Evolutionary conservation across 495 filamentous ascomycete genomes (phyloP), one percentile per base, ranked within the genome.

Genomic region (Penicillium psychrofluorescens): DNA sequence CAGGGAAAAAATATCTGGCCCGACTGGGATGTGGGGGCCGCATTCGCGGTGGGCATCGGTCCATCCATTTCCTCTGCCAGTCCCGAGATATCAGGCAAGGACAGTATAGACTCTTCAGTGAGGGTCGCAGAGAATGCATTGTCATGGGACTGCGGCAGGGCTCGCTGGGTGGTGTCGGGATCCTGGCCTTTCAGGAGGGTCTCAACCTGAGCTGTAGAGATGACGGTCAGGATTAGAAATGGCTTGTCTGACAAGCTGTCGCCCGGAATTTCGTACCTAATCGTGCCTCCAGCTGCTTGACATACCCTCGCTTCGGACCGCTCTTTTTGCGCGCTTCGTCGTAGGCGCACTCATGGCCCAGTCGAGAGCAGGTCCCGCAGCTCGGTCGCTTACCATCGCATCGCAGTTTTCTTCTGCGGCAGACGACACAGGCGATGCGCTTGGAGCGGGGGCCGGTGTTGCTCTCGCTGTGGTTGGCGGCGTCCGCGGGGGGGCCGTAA

Each of bases 281-380:
- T 55, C 94, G 79, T 46, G 94, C 91, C 68, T 97, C 94, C 59
- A 99, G 61, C 41, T 90, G 88, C 73, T 97, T 99, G 45, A 99
- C 94, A 65, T 99, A 97, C 48, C 92, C 92, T 59, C 94, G 78
- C 71, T 97, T 99, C 4, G 92, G 92, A 8, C 92, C 92, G 63
- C 92, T 97, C 76, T 99, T 99, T 68, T 89, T 87, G 59, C 92
- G 80, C 40, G 90, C 84, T 67, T 99, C 92, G 67, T 97, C 92
- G 57, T 96, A 99, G 10, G 86, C 80, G 71, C 92, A 99, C 43
- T 82, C 81, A 67, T 99, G 92, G 32, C 86, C 83, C 42, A 99
- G 68, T 40, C 92, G 75, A 11, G 85, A 80, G 62, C 92, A 99
- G 15, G 91, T 99, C 55, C 85, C 88, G 62, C 92, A 99, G 55